phyloP scores from a whole-genome alignment of 2,329 filamentous ascomycete species.

The Curvularia spicifera region DNA sequence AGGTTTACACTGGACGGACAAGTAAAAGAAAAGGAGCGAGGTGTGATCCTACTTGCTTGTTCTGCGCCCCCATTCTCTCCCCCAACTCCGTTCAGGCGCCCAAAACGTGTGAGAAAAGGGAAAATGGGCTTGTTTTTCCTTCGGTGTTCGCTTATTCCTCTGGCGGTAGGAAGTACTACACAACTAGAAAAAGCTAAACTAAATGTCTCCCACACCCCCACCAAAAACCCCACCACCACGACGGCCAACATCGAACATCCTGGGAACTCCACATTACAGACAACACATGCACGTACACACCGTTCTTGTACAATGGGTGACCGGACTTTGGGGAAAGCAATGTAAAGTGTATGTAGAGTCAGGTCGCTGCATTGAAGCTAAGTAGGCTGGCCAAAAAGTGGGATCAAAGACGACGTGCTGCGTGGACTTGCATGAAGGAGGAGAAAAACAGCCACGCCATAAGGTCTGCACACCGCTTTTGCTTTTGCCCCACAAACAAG shows the following conservation, averaged over 20 bases:
- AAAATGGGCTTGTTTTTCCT: background rate
- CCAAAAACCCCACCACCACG: no score
- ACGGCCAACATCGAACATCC: background rate
- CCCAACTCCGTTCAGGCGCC: background rate
- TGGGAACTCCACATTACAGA: background rate
- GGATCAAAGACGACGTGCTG: background rate
- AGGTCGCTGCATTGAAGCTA: background rate
- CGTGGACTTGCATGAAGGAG: constrained; percentile 8
- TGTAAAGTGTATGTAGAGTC: background rate
- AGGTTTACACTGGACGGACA: background rate
- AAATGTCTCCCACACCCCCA: background rate
- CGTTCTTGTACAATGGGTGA: background rate
- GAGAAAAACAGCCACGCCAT: constrained; percentile 7
- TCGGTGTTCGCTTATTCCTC: background rate
- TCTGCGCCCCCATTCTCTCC: background rate
- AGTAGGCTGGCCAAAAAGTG: background rate
- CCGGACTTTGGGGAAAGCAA: background rate
- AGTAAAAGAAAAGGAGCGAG: background rate
- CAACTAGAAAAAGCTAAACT: background rate
- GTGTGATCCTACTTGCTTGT: background rate
- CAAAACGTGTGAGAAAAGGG: background rate
- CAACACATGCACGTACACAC: background rate
- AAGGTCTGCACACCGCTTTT: constrained; percentile 13
- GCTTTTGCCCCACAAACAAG: background rate
- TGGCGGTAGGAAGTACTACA: no score